phyloP scores from a whole-genome alignment of 164 flowering plant genomes.

The Stephania japonica region DNA sequence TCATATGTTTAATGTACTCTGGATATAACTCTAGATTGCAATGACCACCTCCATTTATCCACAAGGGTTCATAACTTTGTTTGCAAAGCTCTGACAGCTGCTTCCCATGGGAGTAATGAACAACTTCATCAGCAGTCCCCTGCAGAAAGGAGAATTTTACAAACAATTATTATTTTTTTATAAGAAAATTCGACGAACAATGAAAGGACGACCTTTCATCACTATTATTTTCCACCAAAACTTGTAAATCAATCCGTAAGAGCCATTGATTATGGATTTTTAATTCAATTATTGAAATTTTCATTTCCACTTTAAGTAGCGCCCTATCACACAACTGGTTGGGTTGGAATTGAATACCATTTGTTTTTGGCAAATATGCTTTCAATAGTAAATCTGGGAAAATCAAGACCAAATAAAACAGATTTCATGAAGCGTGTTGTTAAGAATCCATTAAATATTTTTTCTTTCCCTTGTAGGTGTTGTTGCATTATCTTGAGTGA shows the following conservation, averaged over 20 bases:
- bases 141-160: constrained; percentile 16
- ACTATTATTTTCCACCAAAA: too few relatives aligned
- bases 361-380: too few relatives aligned
- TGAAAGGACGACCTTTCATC: too few relatives aligned
- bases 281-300: background rate
- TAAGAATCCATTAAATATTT: too few relatives aligned
- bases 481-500: too few relatives aligned
- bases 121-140: constrained; percentile 96
- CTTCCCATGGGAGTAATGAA: constrained; percentile 87
- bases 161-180: background rate
- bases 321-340: background rate
- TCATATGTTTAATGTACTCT: constrained; percentile 77
- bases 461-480: too few relatives aligned
- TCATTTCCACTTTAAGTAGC: background rate
- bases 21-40: constrained; percentile 91
- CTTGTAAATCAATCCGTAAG: background rate
- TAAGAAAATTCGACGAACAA: too few relatives aligned
- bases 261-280: background rate
- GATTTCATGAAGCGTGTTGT: too few relatives aligned
- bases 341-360: background rate
- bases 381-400: too few relatives aligned
- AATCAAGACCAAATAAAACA: too few relatives aligned
- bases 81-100: constrained; percentile 83
- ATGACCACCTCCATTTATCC: constrained; percentile 93
- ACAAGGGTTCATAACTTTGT: constrained; percentile 76